Base-by-base conservation (phyloP, 2,329 filamentous ascomycete species). In the Penicillium sumatraense region DNA sequence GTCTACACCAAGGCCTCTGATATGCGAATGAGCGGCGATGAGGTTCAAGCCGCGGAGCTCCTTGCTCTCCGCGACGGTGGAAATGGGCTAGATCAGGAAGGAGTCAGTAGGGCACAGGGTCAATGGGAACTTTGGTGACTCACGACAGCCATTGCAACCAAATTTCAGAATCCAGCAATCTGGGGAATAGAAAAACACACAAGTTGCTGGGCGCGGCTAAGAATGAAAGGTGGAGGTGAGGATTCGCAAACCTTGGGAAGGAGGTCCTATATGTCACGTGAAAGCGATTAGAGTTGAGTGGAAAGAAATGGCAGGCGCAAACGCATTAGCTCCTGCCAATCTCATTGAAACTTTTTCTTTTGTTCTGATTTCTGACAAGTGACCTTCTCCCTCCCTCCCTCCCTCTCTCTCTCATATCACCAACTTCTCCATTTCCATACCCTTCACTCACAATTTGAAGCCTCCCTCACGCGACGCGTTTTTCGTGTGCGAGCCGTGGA, bases 1-100 rank as follows among this genome's bases (percentile, higher is more conserved):
- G 81, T 98, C 93, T 67, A 99, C 92, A 62, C 95, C 95, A 27
- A 99, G 86, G 45, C 95, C 95, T 69, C 93, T 90, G 71, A 99
- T 97, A 77, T 99, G 95, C 54, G 95, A 99, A 81, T 99, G 95
- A 56, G 95, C 93, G 59, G 95, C 95, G 76, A 99, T 96, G 78
- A 99, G 89, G 78, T 96, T 98, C 72, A 99, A 87, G 62, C 93
- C 93, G 67, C 93, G 89, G 73, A 98, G 89, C 85, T 98, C 93
- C 79, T 95, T 96, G 77, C 86, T 90, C 83, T 98, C 93, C 72
- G 92, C 90, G 75, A 98, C 87, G 68, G 95, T 98, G 57, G 86
- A 86, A 67, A 91, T 90, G 71, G 79, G 77, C 84, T 86, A 40
- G n/a, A 55, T 47, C 31, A 58, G 11, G 40, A 58, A 10, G 40